phyloP scores from a whole-genome alignment of 2,329 filamentous ascomycete genomes.

The Cladosporium sp. region DNA sequence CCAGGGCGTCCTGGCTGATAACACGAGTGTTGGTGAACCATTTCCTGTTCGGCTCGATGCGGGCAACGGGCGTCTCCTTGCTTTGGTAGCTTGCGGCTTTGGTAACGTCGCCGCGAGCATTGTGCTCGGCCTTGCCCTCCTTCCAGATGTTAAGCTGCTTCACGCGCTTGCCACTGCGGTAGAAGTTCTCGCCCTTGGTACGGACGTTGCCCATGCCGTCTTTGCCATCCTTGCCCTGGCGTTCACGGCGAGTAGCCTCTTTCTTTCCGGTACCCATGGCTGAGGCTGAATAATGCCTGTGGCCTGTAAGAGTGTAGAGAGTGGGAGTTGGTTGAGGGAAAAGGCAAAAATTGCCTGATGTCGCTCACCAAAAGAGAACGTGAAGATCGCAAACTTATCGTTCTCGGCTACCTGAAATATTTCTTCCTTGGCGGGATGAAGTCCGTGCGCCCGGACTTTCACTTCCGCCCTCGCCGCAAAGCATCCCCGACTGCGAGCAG shows the following conservation, averaged over 20 bases:
- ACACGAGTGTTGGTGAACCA: constrained; percentile 96
- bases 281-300: constrained; percentile 15
- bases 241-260: constrained; percentile 74
- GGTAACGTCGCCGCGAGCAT: constrained; percentile 77
- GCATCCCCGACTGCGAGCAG: background rate
- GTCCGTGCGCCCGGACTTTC: background rate
- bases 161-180: constrained; percentile 80
- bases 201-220: constrained; percentile 91
- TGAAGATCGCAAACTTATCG: background rate
- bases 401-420: constrained; percentile 2
- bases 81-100: constrained; percentile 83
- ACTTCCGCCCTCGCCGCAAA: background rate
- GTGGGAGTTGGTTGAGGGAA: background rate
- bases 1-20: constrained; percentile 84
- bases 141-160: constrained; percentile 89
- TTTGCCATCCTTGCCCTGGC: constrained; percentile 71
- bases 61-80: constrained; percentile 72
- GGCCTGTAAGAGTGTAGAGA: background rate
- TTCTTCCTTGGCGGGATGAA: background rate
- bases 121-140: constrained; percentile 76
- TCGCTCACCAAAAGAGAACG: background rate
- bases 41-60: constrained; percentile 92
- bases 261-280: constrained; percentile 90
- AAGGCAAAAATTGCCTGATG: constrained; percentile 14
- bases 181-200: constrained; percentile 97